These are phyloP conservation scores for Bothriochloa decipiens DNA, from an alignment of 176 grass and related monocot genomes.

Conservation along the genomic window DNA sequence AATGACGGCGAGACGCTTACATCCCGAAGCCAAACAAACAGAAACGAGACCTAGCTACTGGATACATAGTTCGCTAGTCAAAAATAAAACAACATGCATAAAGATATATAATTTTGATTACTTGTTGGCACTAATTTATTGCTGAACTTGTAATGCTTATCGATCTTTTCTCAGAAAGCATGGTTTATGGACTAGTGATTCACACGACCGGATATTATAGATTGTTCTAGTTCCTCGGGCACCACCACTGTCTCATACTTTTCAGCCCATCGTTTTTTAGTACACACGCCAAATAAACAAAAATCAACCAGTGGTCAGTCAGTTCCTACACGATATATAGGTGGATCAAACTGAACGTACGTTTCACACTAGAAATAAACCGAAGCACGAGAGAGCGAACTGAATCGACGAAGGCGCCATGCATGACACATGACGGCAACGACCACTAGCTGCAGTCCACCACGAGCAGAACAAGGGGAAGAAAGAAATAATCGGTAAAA, in stretches of 20 bases:
- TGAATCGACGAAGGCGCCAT: neutral
- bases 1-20: too few relatives aligned
- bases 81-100: too few relatives aligned
- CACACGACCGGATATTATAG: neutral
- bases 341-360: neutral
- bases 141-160: too few relatives aligned
- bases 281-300: neutral
- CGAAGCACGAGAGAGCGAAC: neutral
- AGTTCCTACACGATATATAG: neutral
- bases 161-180: too few relatives aligned
- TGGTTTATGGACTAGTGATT: too few relatives aligned
- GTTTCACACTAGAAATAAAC: neutral
- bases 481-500: neutral
- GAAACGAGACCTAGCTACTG: too few relatives aligned
- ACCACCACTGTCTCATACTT: conserved; percentile 37
- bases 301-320: neutral
- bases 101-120: too few relatives aligned
- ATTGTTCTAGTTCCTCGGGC: conserved; percentile 3
- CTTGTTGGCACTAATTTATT: too few relatives aligned
- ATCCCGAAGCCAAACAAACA: too few relatives aligned
- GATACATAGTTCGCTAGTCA: too few relatives aligned
- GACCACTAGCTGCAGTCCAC: neutral
- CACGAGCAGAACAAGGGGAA: neutral
- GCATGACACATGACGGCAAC: conserved; percentile 41
- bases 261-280: conserved; percentile 21